Base-by-base conservation (phyloP, 257 asterid species). In the Nemophila menziesii region DNA sequence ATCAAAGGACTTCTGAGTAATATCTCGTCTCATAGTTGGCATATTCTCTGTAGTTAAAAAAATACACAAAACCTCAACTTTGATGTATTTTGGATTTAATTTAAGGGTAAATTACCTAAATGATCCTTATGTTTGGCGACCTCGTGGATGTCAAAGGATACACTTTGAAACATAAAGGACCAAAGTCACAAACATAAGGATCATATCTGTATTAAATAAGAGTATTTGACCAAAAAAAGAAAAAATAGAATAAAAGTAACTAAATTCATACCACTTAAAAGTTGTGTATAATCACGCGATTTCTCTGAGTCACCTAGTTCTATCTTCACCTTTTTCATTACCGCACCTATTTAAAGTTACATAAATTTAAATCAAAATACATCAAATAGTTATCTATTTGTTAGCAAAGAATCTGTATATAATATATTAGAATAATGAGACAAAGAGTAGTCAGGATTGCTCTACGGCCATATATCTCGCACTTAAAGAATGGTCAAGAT, bases 251-350 rank as follows among this genome's bases (percentile, higher is more conserved):
- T 20, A 15, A 39, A 1, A n/a, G 51, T 40, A 58, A 11, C 17
- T 2, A 38, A 22, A 18, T 3, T 5, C 4, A 48, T 54, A 58
- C 55, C 66, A 17, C 50, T 57, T 46, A 33, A 18, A 24, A 41
- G 22, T 42, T 15, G 48, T 16, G 23, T 50, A 43, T 19, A 21
- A 56, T 2, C 17, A 48, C 15, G 15, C 24, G 23, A 26, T 22
- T 24, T n/a, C 20, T 36, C 34, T 15, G 0, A 20, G 40, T 56
- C 49, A 5, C 21, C 27, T 20, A 16, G 46, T 22, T 46, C 64
- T 12, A 33, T 16, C 20, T 40, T 48, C 4, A 33, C 39, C 20
- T 17, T 29, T 44, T 56, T 37, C 33, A 22, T 44, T 0, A 17
- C 5, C 9, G 14, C 27, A 27, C 38, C 63, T 56, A 29, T 12